Evolutionary conservation across 768 basidiomycete species (phyloP).

Genomic region (Mycena capillaripes): DNA sequence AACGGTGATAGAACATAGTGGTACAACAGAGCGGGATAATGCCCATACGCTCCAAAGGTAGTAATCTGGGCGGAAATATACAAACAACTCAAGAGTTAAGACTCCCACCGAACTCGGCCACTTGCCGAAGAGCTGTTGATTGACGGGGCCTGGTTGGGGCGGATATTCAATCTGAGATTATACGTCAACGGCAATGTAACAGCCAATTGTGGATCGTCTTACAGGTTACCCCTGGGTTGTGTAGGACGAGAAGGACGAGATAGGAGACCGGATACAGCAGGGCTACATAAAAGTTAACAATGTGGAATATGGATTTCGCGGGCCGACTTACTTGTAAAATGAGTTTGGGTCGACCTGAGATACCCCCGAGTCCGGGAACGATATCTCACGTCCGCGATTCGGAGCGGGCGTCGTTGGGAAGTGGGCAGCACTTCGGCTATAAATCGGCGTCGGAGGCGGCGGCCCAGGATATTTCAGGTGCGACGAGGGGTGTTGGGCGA

Average conservation of each 20-base stretch:
- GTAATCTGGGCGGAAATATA: neutral
- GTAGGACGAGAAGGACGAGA: conserved; percentile 38
- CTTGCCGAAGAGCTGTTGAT: neutral
- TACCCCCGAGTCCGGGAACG: no score
- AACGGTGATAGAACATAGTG: no score
- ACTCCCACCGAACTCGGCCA: conserved; percentile 25
- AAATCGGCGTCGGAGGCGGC: neutral
- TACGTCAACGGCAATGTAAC: neutral
- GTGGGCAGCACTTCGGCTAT: conserved; percentile 2
- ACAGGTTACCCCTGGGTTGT: conserved; percentile 3
- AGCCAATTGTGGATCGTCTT: neutral
- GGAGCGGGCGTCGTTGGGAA: neutral
- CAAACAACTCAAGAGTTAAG: neutral
- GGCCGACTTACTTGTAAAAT: conserved; percentile 31
- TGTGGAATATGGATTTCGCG: neutral
- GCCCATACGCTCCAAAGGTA: no score
- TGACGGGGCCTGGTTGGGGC: conserved; percentile 4
- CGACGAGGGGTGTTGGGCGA: conserved; percentile 4
- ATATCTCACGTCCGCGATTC: neutral
- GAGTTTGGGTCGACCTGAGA: conserved; percentile 28
- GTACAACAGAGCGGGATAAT: no score
- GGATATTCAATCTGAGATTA: neutral
- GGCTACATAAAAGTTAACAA: conserved; percentile 47
- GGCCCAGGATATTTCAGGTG: conserved; percentile 1
- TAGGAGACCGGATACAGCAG: conserved; percentile 67